Evolutionary conservation across 2,329 filamentous ascomycete genomes (phyloP).

Genomic region (Colletotrichum plurivorum): DNA sequence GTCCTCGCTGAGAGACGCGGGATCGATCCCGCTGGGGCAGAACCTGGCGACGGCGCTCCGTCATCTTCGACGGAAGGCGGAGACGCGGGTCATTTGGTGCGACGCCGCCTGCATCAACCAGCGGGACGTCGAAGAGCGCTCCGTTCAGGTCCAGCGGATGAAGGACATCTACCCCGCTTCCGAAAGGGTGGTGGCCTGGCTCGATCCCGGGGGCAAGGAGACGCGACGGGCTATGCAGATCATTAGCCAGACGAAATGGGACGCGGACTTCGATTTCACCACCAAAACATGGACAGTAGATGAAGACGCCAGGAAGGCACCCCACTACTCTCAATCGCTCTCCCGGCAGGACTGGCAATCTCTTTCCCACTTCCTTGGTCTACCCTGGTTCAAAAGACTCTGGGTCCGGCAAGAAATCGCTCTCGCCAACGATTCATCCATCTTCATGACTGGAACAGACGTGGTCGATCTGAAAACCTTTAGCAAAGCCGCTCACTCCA

Average conservation of each 20-base stretch:
- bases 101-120: slow-evolving; percentile 46
- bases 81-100: slow-evolving; percentile 39
- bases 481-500: not conserved
- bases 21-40: not conserved
- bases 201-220: slow-evolving; percentile 40
- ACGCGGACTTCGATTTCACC: too few species aligned
- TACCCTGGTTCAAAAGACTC: slow-evolving; percentile 10
- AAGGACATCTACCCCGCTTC: slow-evolving; percentile 42
- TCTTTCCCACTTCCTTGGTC: not conserved
- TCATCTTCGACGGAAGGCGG: not conserved
- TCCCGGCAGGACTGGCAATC: not conserved
- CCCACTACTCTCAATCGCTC: not conserved
- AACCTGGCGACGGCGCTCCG: slow-evolving; percentile 19
- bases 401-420: not conserved
- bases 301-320: too few species aligned
- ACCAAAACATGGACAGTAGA: too few species aligned
- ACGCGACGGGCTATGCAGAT: slow-evolving; percentile 3
- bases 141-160: slow-evolving; percentile 42
- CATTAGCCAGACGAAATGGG: too few species aligned
- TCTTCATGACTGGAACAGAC: not conserved
- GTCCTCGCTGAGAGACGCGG: not conserved
- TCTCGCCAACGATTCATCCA: not conserved
- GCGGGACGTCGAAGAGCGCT: slow-evolving; percentile 39
- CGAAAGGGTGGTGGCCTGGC: slow-evolving; percentile 42
- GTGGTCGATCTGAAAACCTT: not conserved